These are phyloP conservation scores for Pinus albicaulis DNA, from an alignment of 75 land plant genomes.

Conservation along the genomic window DNA sequence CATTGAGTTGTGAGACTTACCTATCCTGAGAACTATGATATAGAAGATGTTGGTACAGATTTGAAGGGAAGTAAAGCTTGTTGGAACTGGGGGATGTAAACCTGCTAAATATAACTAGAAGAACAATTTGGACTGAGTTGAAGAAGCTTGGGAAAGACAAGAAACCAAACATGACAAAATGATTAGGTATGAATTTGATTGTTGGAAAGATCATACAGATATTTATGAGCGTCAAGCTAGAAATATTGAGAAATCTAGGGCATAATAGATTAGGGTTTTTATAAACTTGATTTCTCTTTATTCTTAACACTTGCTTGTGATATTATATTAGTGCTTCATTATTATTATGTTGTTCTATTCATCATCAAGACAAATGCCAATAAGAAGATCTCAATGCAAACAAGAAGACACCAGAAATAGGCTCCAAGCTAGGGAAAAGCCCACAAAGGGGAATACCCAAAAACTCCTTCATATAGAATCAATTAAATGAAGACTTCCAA, in stretches of 20 bases:
- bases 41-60: slow-evolving; percentile 80
- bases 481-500: too few relatives aligned
- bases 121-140: slow-evolving; percentile 18
- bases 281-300: too few relatives aligned
- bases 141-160: slow-evolving; percentile 16
- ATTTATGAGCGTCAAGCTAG: not conserved
- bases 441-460: too few relatives aligned
- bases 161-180: slow-evolving; percentile 20
- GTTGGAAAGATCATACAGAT: slow-evolving; percentile 16
- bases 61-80: slow-evolving; percentile 75
- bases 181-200: slow-evolving; percentile 22
- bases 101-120: slow-evolving; percentile 13
- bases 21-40: slow-evolving; percentile 74
- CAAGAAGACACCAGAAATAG: too few relatives aligned
- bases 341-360: too few relatives aligned
- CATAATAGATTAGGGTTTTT: too few relatives aligned
- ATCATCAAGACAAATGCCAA: too few relatives aligned
- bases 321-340: too few relatives aligned
- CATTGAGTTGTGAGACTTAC: slow-evolving; percentile 68
- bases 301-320: too few relatives aligned
- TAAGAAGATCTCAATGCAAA: too few relatives aligned
- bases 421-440: too few relatives aligned
- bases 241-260: not conserved
- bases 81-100: slow-evolving; percentile 29
- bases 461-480: too few relatives aligned